Base-by-base conservation (phyloP, 169 alveolate species). In the Amoebophrya sp. region DNA sequence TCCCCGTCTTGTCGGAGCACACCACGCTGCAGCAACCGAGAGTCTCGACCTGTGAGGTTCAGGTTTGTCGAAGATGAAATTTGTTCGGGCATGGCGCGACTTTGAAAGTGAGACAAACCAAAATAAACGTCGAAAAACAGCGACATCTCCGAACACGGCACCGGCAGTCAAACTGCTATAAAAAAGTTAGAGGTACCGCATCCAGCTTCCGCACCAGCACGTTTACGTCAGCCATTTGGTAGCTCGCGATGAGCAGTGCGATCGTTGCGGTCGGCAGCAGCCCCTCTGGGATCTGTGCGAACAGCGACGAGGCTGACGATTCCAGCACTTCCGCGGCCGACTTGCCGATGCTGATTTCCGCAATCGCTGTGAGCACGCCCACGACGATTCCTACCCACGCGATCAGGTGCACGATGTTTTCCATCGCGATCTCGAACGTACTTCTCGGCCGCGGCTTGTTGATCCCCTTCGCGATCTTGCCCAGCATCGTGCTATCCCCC, bases 1-100 rank as follows among this genome's bases (percentile, higher is more conserved):
- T 98, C n/a, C 99, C 99, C 31, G 99, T 98, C 95, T 98, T 98
- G 95, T 98, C 99, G 69, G 98, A 95, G 93, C 99, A 98, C 78
- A 98, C 96, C 87, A 96, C 97, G 48, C 98, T 96, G 41, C 99
- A 98, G 91, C 99, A 98, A 41, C 99, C 99, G 96, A 98, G 96
- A 0, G 98, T 97, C 95, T 97, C 99, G 69, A 98, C 98, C 78
- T 58, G 78, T 45, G 67, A 18, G 67, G 10, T 18, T 45, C 67
- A 15, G 67, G 18, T 18, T 10, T 15, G 10, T 45, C 67, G 67
- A 45, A 45, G 67, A 10, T 45, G 67, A 10, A 45, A 45, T 45
- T 45, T 45, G 10, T 45, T 15, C n/a, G n/a, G n/a, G n/a, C n/a
- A n/a, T n/a, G n/a, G n/a, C n/a, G n/a, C n/a, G n/a, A n/a, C n/a